A percentile compares a stretch with the other conserved stretches of the same genome.
Conservation (phyloP, 2,329 filamentous ascomycete genomes). For the Monilinia vaccinii-corymbosi region DNA sequence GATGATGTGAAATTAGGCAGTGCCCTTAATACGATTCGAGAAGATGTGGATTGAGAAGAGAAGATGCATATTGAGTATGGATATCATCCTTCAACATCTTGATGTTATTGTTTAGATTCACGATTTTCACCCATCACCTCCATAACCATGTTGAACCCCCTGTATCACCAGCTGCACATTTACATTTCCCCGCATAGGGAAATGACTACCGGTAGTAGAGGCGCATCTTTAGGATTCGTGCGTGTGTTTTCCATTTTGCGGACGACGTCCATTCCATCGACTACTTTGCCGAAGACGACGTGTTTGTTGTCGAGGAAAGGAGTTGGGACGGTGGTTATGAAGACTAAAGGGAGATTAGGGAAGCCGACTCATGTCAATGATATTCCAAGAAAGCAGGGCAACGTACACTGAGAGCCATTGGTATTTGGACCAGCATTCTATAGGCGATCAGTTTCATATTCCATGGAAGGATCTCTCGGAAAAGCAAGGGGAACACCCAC, state of each 20-base stretch:
- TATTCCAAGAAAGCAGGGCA: neutral
- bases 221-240: conserved; percentile 68
- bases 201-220: conserved; percentile 76
- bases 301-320: conserved; percentile 89
- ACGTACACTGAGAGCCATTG: conserved; percentile 71
- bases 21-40: too few species aligned
- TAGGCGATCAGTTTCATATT: neutral
- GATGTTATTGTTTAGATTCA: neutral
- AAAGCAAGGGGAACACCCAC: conserved; percentile 41
- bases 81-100: neutral
- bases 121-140: neutral
- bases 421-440: conserved; percentile 86
- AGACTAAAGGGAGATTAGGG: conserved; percentile 84
- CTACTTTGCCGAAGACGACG: conserved; percentile 87
- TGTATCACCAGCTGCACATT: too few species aligned
- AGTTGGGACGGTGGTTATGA: conserved; percentile 83
- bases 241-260: conserved; percentile 87
- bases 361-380: neutral
- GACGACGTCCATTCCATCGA: conserved; percentile 84
- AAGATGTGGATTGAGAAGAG: neutral
- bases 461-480: neutral
- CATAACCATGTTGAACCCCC: neutral
- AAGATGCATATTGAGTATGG: neutral
- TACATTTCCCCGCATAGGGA: conserved; percentile 91
- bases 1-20: neutral